A percentile compares a stretch with the other conserved stretches of the same genome.
These are phyloP conservation scores for Angomonas desouzai DNA, from an alignment of 208 protist species.

Conservation along the genomic window DNA sequence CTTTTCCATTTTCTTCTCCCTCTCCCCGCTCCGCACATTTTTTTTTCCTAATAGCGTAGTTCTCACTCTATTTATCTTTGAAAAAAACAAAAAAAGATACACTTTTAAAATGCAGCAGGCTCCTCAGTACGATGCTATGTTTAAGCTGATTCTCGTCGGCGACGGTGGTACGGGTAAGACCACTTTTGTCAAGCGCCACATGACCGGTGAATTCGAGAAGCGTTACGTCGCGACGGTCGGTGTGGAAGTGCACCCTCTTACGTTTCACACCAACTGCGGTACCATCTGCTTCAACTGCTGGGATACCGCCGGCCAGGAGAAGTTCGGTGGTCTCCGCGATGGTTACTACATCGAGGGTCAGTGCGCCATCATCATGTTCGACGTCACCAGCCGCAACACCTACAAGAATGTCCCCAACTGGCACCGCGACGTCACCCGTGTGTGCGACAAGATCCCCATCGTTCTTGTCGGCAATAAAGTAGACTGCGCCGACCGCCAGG, in stretches of 20 bases:
- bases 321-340: constrained; percentile 99
- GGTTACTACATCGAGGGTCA: constrained; percentile 99
- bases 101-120: constrained; percentile 27
- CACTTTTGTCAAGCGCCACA: constrained; percentile 99
- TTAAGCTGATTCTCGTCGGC: constrained; percentile 99
- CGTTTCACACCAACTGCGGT: constrained; percentile 98
- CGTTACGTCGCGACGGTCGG: constrained; percentile 97
- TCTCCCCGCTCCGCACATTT: background rate
- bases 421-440: constrained; percentile 98
- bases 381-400: constrained; percentile 99
- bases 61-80: background rate
- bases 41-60: constrained; percentile 16
- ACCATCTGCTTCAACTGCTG: constrained; percentile 99
- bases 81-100: constrained; percentile 2
- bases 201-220: constrained; percentile 99
- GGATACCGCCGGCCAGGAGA: constrained; percentile 99
- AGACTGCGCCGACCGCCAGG: constrained; percentile 99
- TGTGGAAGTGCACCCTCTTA: constrained; percentile 97
- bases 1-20: no score
- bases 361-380: constrained; percentile 99
- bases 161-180: constrained; percentile 99
- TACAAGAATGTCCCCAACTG: constrained; percentile 99
- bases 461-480: constrained; percentile 99
- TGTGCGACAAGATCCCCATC: constrained; percentile 99
- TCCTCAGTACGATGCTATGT: constrained; percentile 80